Conservation (phyloP, 2,329 filamentous ascomycete species). For the Chaetomiaceae sp. region DNA sequence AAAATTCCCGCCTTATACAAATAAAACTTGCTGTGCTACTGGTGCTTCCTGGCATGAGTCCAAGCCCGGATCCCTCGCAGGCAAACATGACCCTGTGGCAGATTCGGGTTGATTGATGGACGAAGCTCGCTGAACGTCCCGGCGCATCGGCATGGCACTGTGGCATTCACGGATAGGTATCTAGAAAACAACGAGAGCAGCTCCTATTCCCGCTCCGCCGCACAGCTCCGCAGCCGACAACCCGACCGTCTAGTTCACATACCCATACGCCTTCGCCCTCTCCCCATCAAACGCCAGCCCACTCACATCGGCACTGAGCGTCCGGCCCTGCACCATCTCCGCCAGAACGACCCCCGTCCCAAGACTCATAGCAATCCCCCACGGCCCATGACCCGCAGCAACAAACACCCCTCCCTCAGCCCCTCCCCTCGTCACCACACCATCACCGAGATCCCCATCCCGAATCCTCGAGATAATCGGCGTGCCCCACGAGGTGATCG, state of each 20-base stretch:
- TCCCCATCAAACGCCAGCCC: conserved; percentile 35
- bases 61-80: not conserved
- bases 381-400: conserved; percentile 69
- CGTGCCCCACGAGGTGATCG: conserved; percentile 58
- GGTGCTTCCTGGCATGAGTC: no score
- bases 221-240: not conserved
- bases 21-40: no score
- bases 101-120: no score
- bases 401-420: conserved; percentile 62
- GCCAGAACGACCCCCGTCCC: conserved; percentile 68
- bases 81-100: not conserved
- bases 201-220: no score
- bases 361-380: conserved; percentile 62
- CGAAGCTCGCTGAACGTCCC: no score
- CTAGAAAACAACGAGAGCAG: no score
- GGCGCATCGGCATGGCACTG: no score
- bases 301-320: conserved; percentile 56
- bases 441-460: conserved; percentile 51
- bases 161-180: not conserved
- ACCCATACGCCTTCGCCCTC: not conserved
- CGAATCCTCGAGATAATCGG: conserved; percentile 59
- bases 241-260: not conserved
- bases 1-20: no score
- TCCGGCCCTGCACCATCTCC: conserved; percentile 61
- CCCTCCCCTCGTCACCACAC: conserved; percentile 38